Evolutionary conservation across 768 basidiomycete species (phyloP), one percentile per base, ranked within the genome.

Genomic region (Coprinopsis marcescibilis): DNA sequence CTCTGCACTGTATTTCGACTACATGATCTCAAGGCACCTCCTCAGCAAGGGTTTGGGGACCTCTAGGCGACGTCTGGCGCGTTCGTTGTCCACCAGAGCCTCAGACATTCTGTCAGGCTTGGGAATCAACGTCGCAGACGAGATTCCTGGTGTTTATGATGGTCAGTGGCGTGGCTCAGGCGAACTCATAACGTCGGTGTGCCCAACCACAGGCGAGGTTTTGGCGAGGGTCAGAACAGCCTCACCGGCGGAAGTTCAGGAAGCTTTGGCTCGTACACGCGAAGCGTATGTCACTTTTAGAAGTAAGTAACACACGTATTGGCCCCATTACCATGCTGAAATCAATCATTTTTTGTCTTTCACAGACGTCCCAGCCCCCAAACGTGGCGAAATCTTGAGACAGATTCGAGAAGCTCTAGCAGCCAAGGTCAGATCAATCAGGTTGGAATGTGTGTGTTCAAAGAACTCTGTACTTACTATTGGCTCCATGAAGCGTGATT

Each of bases 171-270:
- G 73, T 47, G 90, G 89, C 17, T 73, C 77, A 15, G 90, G 90
- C 2, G 83, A 85, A 43, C 46, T 87, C 3, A 57, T 87, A 14
- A 67, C 76, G 54, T 89, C 85, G 43, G 59, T 77, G 14, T 95
- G 92, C 62, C 92, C 92, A 12, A 80, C 89, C 7, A 95, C 92
- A 13, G 91, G 91, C 2, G 91, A 95, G 59, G 68, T 82, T 13
- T 68, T 97, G 29, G 93, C 85, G 29, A 73, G 75, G 46, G 80
- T 95, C 37, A 77, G 70, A 45, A 80, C 83, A 26, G 91, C 87
- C 0, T 79, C 83, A 7, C 80, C 81, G 7, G 65, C 74, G 46
- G 94, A 97, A 57, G 72, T 93, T 3, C 76, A 84, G 45, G 66
- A 70, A 14, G 77, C 84, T 2, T 60, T 98, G 49, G 73, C 73